Conservation (phyloP, 345 rosid genomes). For the Brassica carinata region DNA sequence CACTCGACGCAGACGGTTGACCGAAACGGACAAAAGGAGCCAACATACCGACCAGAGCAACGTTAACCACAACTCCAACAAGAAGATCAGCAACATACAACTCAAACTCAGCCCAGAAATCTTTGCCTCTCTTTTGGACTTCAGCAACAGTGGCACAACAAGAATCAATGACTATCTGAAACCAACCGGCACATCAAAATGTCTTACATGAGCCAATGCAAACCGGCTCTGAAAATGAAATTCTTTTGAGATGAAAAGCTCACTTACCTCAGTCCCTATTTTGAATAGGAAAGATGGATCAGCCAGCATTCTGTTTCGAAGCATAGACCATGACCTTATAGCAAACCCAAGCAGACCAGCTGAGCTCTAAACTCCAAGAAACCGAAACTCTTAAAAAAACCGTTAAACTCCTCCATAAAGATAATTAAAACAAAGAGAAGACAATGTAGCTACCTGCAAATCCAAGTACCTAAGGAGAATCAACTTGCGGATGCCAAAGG, state of each 20-base stretch:
- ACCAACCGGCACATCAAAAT: slow-evolving; percentile 4
- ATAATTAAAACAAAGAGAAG: neutral
- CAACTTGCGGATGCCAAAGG: slow-evolving; percentile 63
- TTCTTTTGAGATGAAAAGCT: neutral
- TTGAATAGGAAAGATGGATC: slow-evolving; percentile 97
- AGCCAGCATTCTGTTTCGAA: slow-evolving; percentile 86
- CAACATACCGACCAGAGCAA: slow-evolving; percentile 92
- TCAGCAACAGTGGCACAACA: slow-evolving; percentile 95
- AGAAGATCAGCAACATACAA: slow-evolving; percentile 86
- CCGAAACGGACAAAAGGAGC: slow-evolving; percentile 94
- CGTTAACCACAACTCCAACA: slow-evolving; percentile 80
- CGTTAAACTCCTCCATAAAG: neutral
- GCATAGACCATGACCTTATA: slow-evolving; percentile 70
- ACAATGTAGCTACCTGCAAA: slow-evolving; percentile 60
- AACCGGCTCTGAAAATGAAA: neutral
- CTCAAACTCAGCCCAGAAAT: slow-evolving; percentile 96
- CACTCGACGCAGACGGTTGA: slow-evolving; percentile 60
- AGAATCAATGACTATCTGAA: slow-evolving; percentile 87
- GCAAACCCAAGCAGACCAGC: slow-evolving; percentile 67
- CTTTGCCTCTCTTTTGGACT: slow-evolving; percentile 87
- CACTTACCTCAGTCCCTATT: slow-evolving; percentile 77
- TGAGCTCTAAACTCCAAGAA: slow-evolving; percentile 53
- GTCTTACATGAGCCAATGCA: neutral
- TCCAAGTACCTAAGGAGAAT: slow-evolving; percentile 74
- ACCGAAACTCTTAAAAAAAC: neutral